Percentiles rank a stretch among this genome's conserved stretches.
Evolutionary conservation across 345 rosid species (phyloP).

Genomic region (Eucalyptus cloeziana): DNA sequence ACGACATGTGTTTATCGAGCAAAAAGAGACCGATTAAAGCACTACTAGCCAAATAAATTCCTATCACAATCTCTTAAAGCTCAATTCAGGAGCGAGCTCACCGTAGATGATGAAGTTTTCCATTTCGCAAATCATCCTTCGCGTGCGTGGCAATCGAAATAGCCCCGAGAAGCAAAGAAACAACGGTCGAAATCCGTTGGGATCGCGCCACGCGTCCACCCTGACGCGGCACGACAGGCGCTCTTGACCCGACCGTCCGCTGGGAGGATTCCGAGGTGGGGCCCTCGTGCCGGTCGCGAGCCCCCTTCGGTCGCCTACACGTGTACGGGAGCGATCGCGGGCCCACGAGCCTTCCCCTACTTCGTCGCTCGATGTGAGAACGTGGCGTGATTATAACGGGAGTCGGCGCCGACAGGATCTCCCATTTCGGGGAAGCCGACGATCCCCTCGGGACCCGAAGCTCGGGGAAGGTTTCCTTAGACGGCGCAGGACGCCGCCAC

Average conservation of each 20-base stretch:
- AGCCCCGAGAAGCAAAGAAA: too few species aligned
- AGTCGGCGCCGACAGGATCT: neutral
- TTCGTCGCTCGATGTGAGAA: neutral
- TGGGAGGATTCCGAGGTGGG: neutral
- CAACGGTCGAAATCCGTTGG: neutral
- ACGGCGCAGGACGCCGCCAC: neutral
- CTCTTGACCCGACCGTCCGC: neutral
- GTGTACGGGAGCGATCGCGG: neutral
- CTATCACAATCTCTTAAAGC: too few species aligned
- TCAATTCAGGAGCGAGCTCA: too few species aligned
- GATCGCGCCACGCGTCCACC: neutral
- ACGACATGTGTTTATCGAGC: too few species aligned
- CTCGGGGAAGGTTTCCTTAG: accelerated
- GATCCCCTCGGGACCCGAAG: neutral
- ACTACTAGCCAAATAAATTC: too few species aligned
- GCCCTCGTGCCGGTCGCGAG: too few species aligned
- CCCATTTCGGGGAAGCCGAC: neutral
- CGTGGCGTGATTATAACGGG: neutral
- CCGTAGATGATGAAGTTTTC: too few species aligned
- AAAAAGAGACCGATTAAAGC: too few species aligned
- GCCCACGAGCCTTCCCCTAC: too few species aligned
- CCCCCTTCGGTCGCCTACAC: neutral
- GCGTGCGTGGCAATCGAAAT: too few species aligned
- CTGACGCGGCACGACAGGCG: neutral
- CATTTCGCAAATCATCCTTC: too few species aligned